A percentile compares a stretch with the other conserved stretches of the same genome.
Conservation (phyloP, 1,284 basidiomycete species). For the Irpex sp. region DNA sequence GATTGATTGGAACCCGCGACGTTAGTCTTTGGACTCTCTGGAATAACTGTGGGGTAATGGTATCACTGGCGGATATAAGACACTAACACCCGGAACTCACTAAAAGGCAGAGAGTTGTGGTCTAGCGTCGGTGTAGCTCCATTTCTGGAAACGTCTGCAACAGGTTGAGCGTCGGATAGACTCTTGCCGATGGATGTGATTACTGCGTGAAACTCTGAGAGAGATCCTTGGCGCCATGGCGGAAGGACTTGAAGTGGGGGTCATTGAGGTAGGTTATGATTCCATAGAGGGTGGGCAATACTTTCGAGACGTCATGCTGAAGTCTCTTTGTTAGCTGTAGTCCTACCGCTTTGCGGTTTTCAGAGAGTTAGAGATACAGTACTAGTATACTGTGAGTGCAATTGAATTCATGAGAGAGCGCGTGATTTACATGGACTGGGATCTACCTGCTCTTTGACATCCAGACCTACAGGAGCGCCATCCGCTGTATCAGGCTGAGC, state of each 20-base stretch:
- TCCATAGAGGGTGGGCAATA: not conserved
- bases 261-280: not conserved
- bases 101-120: no score
- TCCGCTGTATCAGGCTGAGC: no score
- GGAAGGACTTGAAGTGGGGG: not conserved
- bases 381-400: not conserved
- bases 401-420: not conserved
- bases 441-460: not conserved
- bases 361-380: not conserved
- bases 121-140: no score
- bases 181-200: not conserved
- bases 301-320: not conserved
- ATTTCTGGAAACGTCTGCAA: no score
- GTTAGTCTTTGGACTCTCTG: not conserved
- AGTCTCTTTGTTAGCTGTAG: not conserved
- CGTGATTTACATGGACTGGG: not conserved
- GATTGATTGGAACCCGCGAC: no score
- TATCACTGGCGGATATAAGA: not conserved
- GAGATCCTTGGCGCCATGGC: not conserved
- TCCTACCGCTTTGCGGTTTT: not conserved
- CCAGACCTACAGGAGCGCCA: not conserved
- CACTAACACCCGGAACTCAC: no score
- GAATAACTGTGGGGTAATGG: not conserved
- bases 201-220: not conserved
- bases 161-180: not conserved